Evolutionary conservation across 2,329 filamentous ascomycete genomes (phyloP), one percentile per base, ranked within the genome.

Genomic region (Colletotrichum liriopes): DNA sequence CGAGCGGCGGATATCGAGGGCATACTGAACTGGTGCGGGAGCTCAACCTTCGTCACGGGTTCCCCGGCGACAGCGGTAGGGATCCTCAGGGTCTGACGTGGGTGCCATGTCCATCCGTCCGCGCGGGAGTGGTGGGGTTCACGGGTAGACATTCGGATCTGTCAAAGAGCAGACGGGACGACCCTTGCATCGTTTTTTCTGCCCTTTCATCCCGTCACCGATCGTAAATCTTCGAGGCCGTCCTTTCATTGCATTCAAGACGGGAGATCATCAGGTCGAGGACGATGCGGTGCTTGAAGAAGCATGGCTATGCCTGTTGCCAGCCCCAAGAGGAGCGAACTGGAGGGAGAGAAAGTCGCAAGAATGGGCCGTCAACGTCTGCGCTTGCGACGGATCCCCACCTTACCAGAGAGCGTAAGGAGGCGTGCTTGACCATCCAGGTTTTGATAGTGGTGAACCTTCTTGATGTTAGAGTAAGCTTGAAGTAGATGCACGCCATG

Each of bases 61-160:
- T 55, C 26, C 20, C 23, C 18, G 49, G 18, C 37, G 35, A 32
- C 26, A 37, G 49, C 12, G 29, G 56, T 35, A 58, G 65, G 65
- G 65, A 59, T 47, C 11, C 59, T 59, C 60, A 72, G 70, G 65
- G 65, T 65, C 65, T 70, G 39, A 56, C 45, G 41, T 47, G 65
- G 51, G 45, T 64, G 66, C 65, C 60, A 26, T 56, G 59, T 14
- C 49, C 68, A 62, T 58, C 67, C 56, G 35, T 55, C 71, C 67
- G 45, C 49, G 61, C 61, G 67, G 71, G 67, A 73, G 66, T 39
- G 62, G 67, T 73, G 71, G 71, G 71, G 71, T 73, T 72, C 45
- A 59, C 52, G 52, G 69, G 65, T 54, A 52, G 65, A 64, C 41
- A 37, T 37, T 67, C 68, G 59, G 60, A 51, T 65, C 45, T 56